phyloP scores from a whole-genome alignment of 441 rosid genomes.

The Codiaeum variegatum region DNA sequence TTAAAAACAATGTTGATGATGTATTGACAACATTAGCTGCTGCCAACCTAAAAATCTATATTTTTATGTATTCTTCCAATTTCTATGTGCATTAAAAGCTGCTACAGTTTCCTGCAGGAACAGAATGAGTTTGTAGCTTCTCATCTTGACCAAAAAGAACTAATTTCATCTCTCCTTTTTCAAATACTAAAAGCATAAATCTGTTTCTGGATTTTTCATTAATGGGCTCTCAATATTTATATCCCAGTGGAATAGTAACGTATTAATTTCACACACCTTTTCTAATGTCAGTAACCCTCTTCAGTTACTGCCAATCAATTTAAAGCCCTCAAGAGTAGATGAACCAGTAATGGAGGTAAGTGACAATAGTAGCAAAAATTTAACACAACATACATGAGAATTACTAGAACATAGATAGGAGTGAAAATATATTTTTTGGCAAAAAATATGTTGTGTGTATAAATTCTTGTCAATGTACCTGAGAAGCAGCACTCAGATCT shows the following conservation, averaged over 20 bases:
- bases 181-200: not conserved
- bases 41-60: too few species aligned
- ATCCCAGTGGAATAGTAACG: not conserved
- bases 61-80: too few species aligned
- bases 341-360: not conserved
- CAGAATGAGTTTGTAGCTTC: not conserved
- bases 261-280: not conserved
- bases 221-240: not conserved
- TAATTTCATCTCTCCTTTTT: not conserved
- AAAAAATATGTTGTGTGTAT: not conserved
- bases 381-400: not conserved
- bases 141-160: not conserved
- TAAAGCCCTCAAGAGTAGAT: not conserved
- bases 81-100: too few species aligned
- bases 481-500: conserved; percentile 93
- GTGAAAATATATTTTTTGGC: not conserved
- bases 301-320: not conserved
- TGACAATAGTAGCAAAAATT: not conserved
- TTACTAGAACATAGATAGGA: not conserved
- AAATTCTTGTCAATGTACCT: conserved; percentile 43
- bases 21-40: not conserved
- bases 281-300: not conserved
- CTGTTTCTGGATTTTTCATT: not conserved
- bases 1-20: not conserved
- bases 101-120: too few species aligned